These are phyloP conservation scores for Saccharomyces cerevisiae DNA, from an alignment of 805 yeast genomes.

Conservation along the genomic window DNA sequence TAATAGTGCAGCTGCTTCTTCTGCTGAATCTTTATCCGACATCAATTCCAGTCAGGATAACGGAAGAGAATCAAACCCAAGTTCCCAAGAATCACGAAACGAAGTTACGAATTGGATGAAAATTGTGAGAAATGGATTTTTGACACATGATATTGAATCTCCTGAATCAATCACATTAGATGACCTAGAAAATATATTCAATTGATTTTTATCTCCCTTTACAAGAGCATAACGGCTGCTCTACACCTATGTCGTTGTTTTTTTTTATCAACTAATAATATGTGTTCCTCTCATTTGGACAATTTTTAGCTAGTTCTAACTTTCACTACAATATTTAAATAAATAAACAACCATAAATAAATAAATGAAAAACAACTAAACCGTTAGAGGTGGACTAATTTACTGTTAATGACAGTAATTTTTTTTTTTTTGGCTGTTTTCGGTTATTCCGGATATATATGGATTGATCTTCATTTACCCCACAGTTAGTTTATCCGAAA, in stretches of 20 bases:
- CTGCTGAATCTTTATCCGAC: slow-evolving; percentile 14
- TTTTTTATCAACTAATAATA: not conserved
- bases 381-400: not conserved
- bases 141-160: slow-evolving; percentile 66
- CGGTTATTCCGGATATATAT: not conserved
- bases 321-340: not conserved
- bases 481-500: not conserved
- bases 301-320: not conserved
- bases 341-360: not conserved
- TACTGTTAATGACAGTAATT: not conserved
- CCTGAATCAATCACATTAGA: slow-evolving; percentile 74
- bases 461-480: not conserved
- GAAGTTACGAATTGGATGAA: slow-evolving; percentile 43
- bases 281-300: not conserved
- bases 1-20: slow-evolving; percentile 23
- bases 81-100: slow-evolving; percentile 35
- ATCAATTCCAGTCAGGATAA: slow-evolving; percentile 14
- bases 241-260: not conserved
- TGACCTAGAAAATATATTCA: slow-evolving; percentile 50
- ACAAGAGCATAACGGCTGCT: not conserved
- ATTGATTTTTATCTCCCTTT: slow-evolving; percentile 8
- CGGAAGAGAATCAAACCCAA: slow-evolving; percentile 22
- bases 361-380: not conserved
- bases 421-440: not conserved
- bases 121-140: slow-evolving; percentile 67